A percentile compares a stretch with the other conserved stretches of the same genome.
Conservation (phyloP, 1,139 yeast genomes). For the Pichia norvegensis region DNA sequence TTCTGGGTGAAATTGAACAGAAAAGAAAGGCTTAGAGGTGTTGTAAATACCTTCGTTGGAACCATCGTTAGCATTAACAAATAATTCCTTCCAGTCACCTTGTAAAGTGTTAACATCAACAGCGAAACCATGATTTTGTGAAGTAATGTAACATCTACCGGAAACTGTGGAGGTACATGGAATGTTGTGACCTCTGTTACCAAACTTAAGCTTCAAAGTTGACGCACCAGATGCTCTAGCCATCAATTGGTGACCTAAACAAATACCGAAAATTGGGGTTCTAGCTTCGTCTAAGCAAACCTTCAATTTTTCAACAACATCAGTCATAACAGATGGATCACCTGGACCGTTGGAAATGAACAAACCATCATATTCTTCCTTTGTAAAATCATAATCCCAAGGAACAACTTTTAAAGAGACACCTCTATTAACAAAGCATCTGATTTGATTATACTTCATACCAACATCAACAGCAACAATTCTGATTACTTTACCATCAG, state of each 20-base stretch:
- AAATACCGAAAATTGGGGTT: slow-evolving; percentile 91
- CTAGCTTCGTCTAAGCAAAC: slow-evolving; percentile 51
- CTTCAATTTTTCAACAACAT: slow-evolving; percentile 52
- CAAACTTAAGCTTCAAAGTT: slow-evolving; percentile 87
- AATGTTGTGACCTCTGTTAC: slow-evolving; percentile 99
- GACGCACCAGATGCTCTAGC: slow-evolving; percentile 95
- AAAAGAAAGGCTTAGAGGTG: slow-evolving; percentile 78
- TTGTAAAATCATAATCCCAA: slow-evolving; percentile 80
- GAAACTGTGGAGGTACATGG: slow-evolving; percentile 92
- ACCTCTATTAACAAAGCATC: slow-evolving; percentile 94
- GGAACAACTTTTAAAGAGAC: slow-evolving; percentile 95
- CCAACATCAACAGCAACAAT: slow-evolving; percentile 94
- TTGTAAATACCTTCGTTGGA: slow-evolving; percentile 98
- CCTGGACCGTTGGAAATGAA: slow-evolving; percentile 99
- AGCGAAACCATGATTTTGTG: slow-evolving; percentile 98
- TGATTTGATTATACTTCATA: slow-evolving; percentile 94
- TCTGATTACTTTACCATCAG: slow-evolving; percentile 71
- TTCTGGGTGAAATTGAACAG: slow-evolving; percentile 99
- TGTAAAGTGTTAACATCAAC: slow-evolving; percentile 73
- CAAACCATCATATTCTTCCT: slow-evolving; percentile 83
- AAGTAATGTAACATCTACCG: slow-evolving; percentile 97
- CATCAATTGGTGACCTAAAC: slow-evolving; percentile 96
- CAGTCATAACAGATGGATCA: slow-evolving; percentile 84
- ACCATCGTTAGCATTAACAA: slow-evolving; percentile 93
- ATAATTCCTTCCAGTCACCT: slow-evolving; percentile 88